Evolutionary conservation across 306 rosid species (phyloP), one percentile per base, ranked within the genome.

Genomic region (Sesbania bispinosa): DNA sequence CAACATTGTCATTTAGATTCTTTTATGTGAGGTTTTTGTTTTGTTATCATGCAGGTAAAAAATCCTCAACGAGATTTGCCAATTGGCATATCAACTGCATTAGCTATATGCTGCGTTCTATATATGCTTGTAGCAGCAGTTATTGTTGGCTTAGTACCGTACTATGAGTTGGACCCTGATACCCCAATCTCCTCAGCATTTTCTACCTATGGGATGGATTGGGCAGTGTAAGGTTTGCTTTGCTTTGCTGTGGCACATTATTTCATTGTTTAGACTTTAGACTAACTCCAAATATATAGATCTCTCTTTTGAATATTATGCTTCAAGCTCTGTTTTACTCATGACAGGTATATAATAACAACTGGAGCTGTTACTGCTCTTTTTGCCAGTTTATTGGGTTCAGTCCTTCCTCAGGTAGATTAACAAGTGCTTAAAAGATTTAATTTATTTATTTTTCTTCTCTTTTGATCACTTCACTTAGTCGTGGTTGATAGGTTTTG

Each of bases 211-310:
- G 89, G 92, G 43, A 76, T 86, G 80, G 71, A 89, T 16, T 89
- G 95, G 95, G 89, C 95, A 78, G 92, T 80, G 95, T 86, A 86
- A 89, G 92, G 69, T 48, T 79, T n/a, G n/a, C n/a, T n/a, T n/a
- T n/a, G n/a, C n/a, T n/a, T n/a, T 71, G 67, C 85, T 27, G 41
- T 62, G 24, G 63, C 67, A 35, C 61, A 2, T 16, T 52, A 23
- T 63, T 71, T 68, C 0, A 11, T 58, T 66, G 36, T 63, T 65
- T 64, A 18, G 26, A n/a, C n/a, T 35, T 35, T 35, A 35, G 39
- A 36, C 23, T 57, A 42, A 52, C 62, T 74, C 65, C 9, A 46
- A 60, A 45, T n/a, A 52, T 38, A 29, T 32, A 10, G 27, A 27
- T 11, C 29, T 52, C 19, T 15, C 6, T 41, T 41, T 13, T 57